These are phyloP conservation scores for Neurospora terricola DNA, from an alignment of 495 filamentous ascomycete species.

Conservation along the genomic window DNA sequence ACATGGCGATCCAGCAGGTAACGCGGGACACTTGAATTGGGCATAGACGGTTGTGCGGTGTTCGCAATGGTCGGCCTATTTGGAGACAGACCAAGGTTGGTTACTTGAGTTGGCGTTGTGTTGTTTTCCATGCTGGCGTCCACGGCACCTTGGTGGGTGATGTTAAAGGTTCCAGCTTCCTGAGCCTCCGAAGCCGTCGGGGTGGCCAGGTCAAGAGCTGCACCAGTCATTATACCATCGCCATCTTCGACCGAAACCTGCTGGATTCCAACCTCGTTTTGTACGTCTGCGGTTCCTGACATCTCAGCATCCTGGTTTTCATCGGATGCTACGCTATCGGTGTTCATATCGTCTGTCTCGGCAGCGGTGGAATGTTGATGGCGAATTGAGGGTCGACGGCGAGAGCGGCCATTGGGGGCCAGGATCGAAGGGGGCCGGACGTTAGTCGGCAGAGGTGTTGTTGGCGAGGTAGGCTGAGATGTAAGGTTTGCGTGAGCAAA, in stretches of 20 bases:
- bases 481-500: slow-evolving; percentile 58
- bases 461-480: slow-evolving; percentile 89
- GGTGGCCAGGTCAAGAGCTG: slow-evolving; percentile 62
- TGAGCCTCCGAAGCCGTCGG: slow-evolving; percentile 73
- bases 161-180: slow-evolving; percentile 86
- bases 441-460: slow-evolving; percentile 67
- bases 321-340: slow-evolving; percentile 66
- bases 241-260: slow-evolving; percentile 67
- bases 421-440: slow-evolving; percentile 42
- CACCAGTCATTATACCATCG: slow-evolving; percentile 65
- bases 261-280: slow-evolving; percentile 67
- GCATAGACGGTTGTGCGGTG: slow-evolving; percentile 57
- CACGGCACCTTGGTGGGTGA: slow-evolving; percentile 79
- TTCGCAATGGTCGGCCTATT: slow-evolving; percentile 63
- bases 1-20: slow-evolving; percentile 65
- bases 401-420: slow-evolving; percentile 30
- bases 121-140: slow-evolving; percentile 79
- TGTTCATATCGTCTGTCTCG: slow-evolving; percentile 76
- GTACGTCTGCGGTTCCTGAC: slow-evolving; percentile 69
- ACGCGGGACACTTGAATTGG: slow-evolving; percentile 55
- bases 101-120: slow-evolving; percentile 36
- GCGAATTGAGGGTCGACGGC: slow-evolving; percentile 66
- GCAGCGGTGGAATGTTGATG: slow-evolving; percentile 82
- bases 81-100: slow-evolving; percentile 65
- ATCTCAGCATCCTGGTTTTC: slow-evolving; percentile 53